Evolutionary conservation across 2,329 filamentous ascomycete species (phyloP).

Genomic region (Parascedosporium putredinis): DNA sequence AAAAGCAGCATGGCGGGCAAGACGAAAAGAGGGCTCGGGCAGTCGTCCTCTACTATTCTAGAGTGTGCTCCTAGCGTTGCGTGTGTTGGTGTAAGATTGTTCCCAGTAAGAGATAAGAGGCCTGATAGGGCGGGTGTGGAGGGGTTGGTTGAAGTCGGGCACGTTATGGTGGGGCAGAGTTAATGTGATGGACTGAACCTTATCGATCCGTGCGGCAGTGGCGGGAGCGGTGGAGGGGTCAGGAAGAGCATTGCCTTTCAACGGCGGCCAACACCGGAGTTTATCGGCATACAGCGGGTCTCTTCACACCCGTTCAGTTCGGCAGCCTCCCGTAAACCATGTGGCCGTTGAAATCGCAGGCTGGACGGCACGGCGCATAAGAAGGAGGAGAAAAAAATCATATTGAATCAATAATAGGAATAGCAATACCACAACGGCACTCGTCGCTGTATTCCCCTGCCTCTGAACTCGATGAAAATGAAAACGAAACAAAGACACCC

Average conservation of each 20-base stretch:
- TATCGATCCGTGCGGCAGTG: not conserved
- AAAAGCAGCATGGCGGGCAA: constrained; percentile 11
- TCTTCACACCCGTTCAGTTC: too few relatives aligned
- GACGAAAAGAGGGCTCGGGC: not conserved
- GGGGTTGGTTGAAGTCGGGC: too few relatives aligned
- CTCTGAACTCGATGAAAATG: too few relatives aligned
- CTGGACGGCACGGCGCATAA: too few relatives aligned
- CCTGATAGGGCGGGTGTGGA: not conserved
- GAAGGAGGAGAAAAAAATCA: too few relatives aligned
- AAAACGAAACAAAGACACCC: too few relatives aligned
- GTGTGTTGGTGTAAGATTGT: not conserved
- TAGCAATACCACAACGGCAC: too few relatives aligned
- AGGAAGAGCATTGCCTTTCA: not conserved
- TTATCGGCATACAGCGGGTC: constrained; percentile 4
- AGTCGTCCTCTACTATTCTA: not conserved
- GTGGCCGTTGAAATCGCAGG: too few relatives aligned
- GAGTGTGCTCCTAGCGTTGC: not conserved
- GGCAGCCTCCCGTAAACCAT: too few relatives aligned
- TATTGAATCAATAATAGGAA: too few relatives aligned
- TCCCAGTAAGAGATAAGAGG: not conserved
- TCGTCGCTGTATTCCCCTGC: too few relatives aligned
- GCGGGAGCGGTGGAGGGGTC: not conserved
- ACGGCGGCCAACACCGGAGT: not conserved
- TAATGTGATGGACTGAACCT: constrained; percentile 5
- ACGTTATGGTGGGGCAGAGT: constrained; percentile 6